Conservation (phyloP, 129 eudicot genomes). For the Ambrosia trifida region DNA sequence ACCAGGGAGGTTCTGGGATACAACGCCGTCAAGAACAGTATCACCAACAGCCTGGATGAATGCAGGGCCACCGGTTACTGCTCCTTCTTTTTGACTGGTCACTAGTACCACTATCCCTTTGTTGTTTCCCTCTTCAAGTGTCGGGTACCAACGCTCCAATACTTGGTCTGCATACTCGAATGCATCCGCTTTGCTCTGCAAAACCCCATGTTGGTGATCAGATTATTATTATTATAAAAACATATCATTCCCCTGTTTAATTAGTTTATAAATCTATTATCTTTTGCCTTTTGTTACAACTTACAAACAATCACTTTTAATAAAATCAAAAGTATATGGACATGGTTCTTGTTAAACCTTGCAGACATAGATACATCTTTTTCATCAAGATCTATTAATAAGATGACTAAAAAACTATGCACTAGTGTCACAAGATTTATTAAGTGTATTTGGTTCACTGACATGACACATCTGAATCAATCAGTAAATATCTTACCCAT, state of each 20-base stretch:
- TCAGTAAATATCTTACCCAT: too few species aligned
- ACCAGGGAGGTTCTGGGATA: slow-evolving; percentile 98
- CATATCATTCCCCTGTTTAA: background rate
- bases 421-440: too few species aligned
- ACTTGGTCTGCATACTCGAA: slow-evolving; percentile 99
- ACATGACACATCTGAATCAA: too few species aligned
- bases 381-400: background rate
- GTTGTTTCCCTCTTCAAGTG: slow-evolving; percentile 83
- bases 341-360: background rate
- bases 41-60: slow-evolving; percentile 95
- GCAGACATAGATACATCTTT: background rate
- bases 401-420: background rate
- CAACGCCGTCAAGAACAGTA: slow-evolving; percentile 84
- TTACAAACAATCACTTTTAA: background rate
- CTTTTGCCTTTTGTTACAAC: background rate
- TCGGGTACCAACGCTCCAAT: slow-evolving; percentile 95
- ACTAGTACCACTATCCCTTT: slow-evolving; percentile 94
- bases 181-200: slow-evolving; percentile 99
- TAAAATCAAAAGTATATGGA: background rate
- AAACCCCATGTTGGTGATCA: slow-evolving; percentile 10
- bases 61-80: slow-evolving; percentile 97
- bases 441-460: too few species aligned
- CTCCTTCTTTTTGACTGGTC: slow-evolving; percentile 99
- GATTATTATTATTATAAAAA: background rate
- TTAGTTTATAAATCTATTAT: background rate